These are phyloP conservation scores for Suillus occidentalis DNA, from an alignment of 768 basidiomycete species.

Conservation along the genomic window DNA sequence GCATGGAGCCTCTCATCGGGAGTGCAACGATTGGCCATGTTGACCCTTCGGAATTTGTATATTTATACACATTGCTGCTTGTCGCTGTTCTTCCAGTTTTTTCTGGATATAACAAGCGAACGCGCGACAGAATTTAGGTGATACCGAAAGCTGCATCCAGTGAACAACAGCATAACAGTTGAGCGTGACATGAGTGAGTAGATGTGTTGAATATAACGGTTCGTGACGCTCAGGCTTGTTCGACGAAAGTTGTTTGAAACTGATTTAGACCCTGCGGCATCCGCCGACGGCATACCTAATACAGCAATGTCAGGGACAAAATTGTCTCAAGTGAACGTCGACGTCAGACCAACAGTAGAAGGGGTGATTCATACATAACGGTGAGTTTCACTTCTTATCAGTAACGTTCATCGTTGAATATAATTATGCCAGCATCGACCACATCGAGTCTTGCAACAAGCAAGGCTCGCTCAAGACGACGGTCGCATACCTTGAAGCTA, in stretches of 20 bases:
- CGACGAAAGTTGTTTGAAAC: too few species aligned
- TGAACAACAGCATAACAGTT: not conserved
- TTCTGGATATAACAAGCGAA: not conserved
- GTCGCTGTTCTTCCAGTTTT: not conserved
- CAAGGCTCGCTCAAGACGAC: conserved; percentile 7
- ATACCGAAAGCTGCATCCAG: not conserved
- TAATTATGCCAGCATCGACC: not conserved
- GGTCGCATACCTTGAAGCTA: conserved; percentile 8
- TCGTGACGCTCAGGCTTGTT: too few species aligned
- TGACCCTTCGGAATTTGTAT: not conserved
- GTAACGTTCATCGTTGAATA: not conserved
- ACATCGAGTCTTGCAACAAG: not conserved
- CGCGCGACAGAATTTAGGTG: not conserved
- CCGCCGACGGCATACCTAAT: not conserved
- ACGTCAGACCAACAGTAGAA: not conserved
- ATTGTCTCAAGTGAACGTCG: not conserved
- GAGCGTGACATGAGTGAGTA: not conserved
- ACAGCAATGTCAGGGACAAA: not conserved
- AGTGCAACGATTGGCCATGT: not conserved
- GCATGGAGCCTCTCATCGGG: not conserved
- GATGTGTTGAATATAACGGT: not conserved
- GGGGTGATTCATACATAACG: not conserved
- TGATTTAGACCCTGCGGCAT: not conserved
- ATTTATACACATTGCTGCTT: not conserved
- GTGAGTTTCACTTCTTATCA: conserved; percentile 6